Evolutionary conservation across 2,329 filamentous ascomycete genomes (phyloP).

Genomic region (Metarhizium anisopliae): DNA sequence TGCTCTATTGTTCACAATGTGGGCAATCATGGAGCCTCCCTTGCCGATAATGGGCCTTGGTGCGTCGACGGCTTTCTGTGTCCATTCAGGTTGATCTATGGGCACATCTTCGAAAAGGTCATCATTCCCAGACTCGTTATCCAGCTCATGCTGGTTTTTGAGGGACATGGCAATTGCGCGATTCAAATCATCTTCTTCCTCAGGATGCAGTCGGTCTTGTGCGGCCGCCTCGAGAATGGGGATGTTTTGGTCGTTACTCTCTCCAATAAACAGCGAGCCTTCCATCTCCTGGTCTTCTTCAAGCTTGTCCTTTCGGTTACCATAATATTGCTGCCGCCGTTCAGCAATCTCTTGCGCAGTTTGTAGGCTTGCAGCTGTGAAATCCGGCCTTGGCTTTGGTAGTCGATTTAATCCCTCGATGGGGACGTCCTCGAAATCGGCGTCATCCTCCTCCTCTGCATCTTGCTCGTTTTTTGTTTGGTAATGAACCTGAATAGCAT

Average conservation of each 20-base stretch:
- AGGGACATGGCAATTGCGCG: slow-evolving; percentile 81
- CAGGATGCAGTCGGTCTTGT: slow-evolving; percentile 28
- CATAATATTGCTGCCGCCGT: slow-evolving; percentile 20
- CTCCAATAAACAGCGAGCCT: slow-evolving; percentile 41
- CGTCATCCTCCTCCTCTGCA: slow-evolving; percentile 62
- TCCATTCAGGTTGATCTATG: slow-evolving; percentile 40
- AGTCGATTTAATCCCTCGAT: slow-evolving; percentile 83
- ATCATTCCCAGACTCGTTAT: slow-evolving; percentile 27
- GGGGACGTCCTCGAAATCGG: slow-evolving; percentile 85
- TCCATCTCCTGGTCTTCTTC: slow-evolving; percentile 30
- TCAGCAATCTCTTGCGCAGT: slow-evolving; percentile 16
- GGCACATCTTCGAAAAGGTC: slow-evolving; percentile 42
- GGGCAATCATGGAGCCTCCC: slow-evolving; percentile 56
- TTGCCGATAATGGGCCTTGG: slow-evolving; percentile 42
- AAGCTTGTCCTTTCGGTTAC: slow-evolving; percentile 8
- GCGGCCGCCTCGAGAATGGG: slow-evolving; percentile 17
- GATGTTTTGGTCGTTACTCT: slow-evolving; percentile 16
- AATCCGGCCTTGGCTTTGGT: slow-evolving; percentile 43
- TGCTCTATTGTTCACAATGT: slow-evolving; percentile 65
- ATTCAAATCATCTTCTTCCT: slow-evolving; percentile 56
- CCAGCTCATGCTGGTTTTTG: slow-evolving; percentile 46
- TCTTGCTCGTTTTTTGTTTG: slow-evolving; percentile 50
- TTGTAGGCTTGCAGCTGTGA: slow-evolving; percentile 14
- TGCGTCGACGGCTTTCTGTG: slow-evolving; percentile 41
- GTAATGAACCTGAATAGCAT: slow-evolving; percentile 52